Conservation (phyloP, 345 rosid species). For the Lepidium sativum region DNA sequence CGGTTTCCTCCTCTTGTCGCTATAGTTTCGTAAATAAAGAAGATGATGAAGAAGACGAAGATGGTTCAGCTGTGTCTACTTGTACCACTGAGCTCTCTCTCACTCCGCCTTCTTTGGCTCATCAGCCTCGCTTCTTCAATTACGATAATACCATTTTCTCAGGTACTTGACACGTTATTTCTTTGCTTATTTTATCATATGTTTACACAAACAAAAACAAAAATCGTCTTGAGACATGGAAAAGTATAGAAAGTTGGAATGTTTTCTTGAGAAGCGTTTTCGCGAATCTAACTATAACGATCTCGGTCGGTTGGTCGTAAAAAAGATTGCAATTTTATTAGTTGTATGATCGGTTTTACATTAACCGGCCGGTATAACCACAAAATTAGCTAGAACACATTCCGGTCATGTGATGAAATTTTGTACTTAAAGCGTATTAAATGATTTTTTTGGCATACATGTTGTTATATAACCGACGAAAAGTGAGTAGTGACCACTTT, state of each 20-base stretch:
- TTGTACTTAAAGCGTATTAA: neutral
- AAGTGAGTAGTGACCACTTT: conserved; percentile 4
- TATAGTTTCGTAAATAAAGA: conserved; percentile 3
- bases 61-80: conserved; percentile 23
- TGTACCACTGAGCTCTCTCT: conserved; percentile 31
- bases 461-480: conserved; percentile 2
- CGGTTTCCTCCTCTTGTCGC: conserved; percentile 14
- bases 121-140: conserved; percentile 19
- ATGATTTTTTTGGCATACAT: neutral
- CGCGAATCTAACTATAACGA: conserved; percentile 2
- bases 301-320: conserved; percentile 16
- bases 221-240: neutral
- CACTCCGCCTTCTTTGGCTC: conserved; percentile 13
- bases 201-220: neutral
- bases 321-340: neutral
- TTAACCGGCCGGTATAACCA: neutral
- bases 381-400: neutral
- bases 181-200: neutral
- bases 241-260: conserved; percentile 11
- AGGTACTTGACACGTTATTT: conserved; percentile 18
- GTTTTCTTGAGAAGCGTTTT: conserved; percentile 16
- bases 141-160: conserved; percentile 16
- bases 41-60: conserved; percentile 1
- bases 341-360: neutral
- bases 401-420: neutral